Conservation (phyloP, 1,139 yeast species). For the Pichia sp. region DNA sequence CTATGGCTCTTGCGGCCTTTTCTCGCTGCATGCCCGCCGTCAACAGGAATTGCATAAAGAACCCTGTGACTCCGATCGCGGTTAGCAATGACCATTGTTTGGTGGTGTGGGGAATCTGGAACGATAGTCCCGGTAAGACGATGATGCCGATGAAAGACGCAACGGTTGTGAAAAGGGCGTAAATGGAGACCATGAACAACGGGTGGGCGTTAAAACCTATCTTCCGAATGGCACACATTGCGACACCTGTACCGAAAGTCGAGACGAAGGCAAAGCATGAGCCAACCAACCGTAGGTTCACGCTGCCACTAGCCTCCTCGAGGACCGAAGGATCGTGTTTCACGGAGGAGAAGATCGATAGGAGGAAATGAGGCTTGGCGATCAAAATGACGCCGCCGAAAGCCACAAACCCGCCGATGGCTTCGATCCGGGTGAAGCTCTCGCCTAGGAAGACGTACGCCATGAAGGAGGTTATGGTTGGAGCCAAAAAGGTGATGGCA, state of each 20-base stretch:
- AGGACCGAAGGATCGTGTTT: not conserved
- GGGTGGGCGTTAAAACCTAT: constrained; percentile 82
- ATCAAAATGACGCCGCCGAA: constrained; percentile 73
- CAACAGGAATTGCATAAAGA: constrained; percentile 70
- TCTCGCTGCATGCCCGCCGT: constrained; percentile 86
- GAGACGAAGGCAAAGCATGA: constrained; percentile 64
- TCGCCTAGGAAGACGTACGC: constrained; percentile 70
- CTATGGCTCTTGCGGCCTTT: constrained; percentile 70
- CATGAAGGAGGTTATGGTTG: constrained; percentile 69
- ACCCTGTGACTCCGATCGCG: constrained; percentile 71
- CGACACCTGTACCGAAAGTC: constrained; percentile 65
- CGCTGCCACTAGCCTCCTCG: constrained; percentile 13
- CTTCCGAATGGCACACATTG: constrained; percentile 66
- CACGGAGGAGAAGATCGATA: constrained; percentile 27
- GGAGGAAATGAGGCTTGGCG: constrained; percentile 75
- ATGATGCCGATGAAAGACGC: constrained; percentile 57
- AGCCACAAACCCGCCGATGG: constrained; percentile 63
- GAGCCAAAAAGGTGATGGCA: constrained; percentile 73
- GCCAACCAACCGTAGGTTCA: constrained; percentile 42
- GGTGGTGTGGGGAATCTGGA: constrained; percentile 54
- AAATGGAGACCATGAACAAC: constrained; percentile 70
- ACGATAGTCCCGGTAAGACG: constrained; percentile 53
- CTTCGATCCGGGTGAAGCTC: constrained; percentile 60
- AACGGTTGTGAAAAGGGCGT: constrained; percentile 57
- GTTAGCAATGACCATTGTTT: constrained; percentile 64